A percentile compares a stretch with the other conserved stretches of the same genome.
phyloP scores from a whole-genome alignment of 2,329 filamentous ascomycete genomes.

The Fusarium goolgardi region DNA sequence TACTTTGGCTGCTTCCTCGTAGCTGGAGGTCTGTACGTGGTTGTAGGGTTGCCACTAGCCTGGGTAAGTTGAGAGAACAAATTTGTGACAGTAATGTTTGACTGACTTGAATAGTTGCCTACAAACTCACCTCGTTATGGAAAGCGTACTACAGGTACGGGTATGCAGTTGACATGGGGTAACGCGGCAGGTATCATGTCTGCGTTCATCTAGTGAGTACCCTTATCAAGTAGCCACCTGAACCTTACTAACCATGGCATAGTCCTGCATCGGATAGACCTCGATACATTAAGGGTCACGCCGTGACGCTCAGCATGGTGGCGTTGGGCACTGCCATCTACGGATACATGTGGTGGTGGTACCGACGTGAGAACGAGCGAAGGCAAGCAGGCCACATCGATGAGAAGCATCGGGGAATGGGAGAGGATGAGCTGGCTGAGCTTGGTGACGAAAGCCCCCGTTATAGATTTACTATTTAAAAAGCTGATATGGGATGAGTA shows the following conservation, averaged over 20 bases:
- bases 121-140: constrained; percentile 80
- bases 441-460: constrained; percentile 65
- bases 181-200: constrained; percentile 80
- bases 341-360: constrained; percentile 66
- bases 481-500: neutral
- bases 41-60: constrained; percentile 66
- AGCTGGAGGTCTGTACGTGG: constrained; percentile 75
- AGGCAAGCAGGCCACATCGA: constrained; percentile 55
- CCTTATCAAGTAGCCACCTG: neutral
- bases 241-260: constrained; percentile 22
- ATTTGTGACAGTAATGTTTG: neutral
- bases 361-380: constrained; percentile 59
- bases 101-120: constrained; percentile 56
- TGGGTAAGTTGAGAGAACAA: constrained; percentile 54
- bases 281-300: constrained; percentile 71
- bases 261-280: constrained; percentile 62
- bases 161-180: constrained; percentile 76
- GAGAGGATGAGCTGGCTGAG: constrained; percentile 61
- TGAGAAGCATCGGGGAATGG: constrained; percentile 55
- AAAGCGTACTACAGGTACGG: constrained; percentile 78
- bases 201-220: constrained; percentile 69
- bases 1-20: constrained; percentile 84
- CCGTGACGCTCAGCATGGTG: constrained; percentile 69
- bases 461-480: constrained; percentile 59
- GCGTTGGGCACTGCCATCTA: constrained; percentile 65